These are phyloP conservation scores for Ambrosiella beaveri DNA, from an alignment of 2,329 filamentous ascomycete species.

Conservation along the genomic window DNA sequence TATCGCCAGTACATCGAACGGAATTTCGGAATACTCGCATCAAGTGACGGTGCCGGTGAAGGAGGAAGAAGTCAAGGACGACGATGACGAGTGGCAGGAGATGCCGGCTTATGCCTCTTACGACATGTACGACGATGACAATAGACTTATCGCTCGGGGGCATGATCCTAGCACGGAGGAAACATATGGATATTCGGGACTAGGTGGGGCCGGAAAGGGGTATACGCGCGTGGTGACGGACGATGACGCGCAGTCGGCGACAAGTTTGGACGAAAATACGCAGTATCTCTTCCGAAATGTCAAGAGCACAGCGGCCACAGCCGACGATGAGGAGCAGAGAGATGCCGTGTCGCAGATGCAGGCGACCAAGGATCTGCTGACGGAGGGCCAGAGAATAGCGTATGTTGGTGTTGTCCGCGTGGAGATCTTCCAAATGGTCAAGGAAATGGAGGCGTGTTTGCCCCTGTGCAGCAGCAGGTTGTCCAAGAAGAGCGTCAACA, in stretches of 20 bases:
- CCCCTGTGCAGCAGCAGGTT: slow-evolving; percentile 31
- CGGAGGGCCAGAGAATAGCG: slow-evolving; percentile 86
- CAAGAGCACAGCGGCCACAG: slow-evolving; percentile 39
- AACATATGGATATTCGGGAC: slow-evolving; percentile 50
- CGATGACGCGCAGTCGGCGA: slow-evolving; percentile 83
- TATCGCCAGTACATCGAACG: slow-evolving; percentile 21
- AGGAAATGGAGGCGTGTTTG: slow-evolving; percentile 36
- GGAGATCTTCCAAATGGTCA: slow-evolving; percentile 61
- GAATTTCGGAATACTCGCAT: slow-evolving; percentile 77
- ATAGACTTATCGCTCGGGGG: slow-evolving; percentile 70
- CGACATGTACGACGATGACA: slow-evolving; percentile 90
- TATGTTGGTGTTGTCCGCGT: slow-evolving; percentile 84
- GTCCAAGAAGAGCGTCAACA: slow-evolving; percentile 53
- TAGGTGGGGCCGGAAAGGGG: slow-evolving; percentile 82
- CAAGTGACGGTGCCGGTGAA: slow-evolving; percentile 45
- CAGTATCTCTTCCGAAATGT: slow-evolving; percentile 80
- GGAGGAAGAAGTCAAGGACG: slow-evolving; percentile 36
- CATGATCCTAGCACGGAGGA: slow-evolving; percentile 53
- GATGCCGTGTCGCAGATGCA: slow-evolving; percentile 84
- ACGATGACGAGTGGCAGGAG: slow-evolving; percentile 67
- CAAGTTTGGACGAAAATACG: slow-evolving; percentile 94
- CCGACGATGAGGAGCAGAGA: slow-evolving; percentile 64
- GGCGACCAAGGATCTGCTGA: slow-evolving; percentile 86
- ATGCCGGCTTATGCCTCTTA: slow-evolving; percentile 91
- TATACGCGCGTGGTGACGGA: slow-evolving; percentile 93